Conservation (phyloP, 176 grass and related monocot species). For the Zea mays region DNA sequence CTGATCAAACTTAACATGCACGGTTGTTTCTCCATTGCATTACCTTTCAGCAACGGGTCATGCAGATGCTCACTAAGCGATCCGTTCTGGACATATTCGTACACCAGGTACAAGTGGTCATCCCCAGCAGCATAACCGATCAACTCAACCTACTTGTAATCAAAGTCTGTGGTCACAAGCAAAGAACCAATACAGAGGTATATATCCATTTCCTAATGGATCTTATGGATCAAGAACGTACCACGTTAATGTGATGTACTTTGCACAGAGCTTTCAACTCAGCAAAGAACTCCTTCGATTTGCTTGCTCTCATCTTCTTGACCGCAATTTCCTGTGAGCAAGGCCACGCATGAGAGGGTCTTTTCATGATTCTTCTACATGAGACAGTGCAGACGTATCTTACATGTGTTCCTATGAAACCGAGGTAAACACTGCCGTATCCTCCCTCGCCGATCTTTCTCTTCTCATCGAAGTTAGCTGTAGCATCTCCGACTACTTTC, state of each 20-base stretch:
- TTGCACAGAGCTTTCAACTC: constrained; percentile 77
- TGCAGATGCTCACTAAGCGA: constrained; percentile 73
- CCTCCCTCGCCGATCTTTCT: constrained; percentile 80
- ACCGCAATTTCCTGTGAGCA: constrained; percentile 58
- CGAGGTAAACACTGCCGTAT: constrained; percentile 66
- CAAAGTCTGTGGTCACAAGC: background rate
- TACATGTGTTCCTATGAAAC: constrained; percentile 56
- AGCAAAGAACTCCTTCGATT: constrained; percentile 73
- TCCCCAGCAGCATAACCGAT: constrained; percentile 70
- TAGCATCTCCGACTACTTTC: constrained; percentile 48
- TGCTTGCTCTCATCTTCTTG: constrained; percentile 78
- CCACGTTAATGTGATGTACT: constrained; percentile 76
- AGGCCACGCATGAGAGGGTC: constrained; percentile 14
- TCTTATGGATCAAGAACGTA: constrained; percentile 30
- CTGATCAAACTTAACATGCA: background rate
- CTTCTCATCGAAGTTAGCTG: constrained; percentile 52
- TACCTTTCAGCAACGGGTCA: constrained; percentile 73
- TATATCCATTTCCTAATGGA: constrained; percentile 5
- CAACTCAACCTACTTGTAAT: constrained; percentile 62
- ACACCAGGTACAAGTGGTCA: constrained; percentile 65
- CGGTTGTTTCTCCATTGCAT: background rate
- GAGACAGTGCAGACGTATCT: constrained; percentile 11
- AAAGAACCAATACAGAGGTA: background rate
- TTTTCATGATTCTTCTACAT: constrained; percentile 7
- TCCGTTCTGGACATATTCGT: constrained; percentile 76